Conservation (phyloP, 768 basidiomycete species). For the Auricularia sp. region DNA sequence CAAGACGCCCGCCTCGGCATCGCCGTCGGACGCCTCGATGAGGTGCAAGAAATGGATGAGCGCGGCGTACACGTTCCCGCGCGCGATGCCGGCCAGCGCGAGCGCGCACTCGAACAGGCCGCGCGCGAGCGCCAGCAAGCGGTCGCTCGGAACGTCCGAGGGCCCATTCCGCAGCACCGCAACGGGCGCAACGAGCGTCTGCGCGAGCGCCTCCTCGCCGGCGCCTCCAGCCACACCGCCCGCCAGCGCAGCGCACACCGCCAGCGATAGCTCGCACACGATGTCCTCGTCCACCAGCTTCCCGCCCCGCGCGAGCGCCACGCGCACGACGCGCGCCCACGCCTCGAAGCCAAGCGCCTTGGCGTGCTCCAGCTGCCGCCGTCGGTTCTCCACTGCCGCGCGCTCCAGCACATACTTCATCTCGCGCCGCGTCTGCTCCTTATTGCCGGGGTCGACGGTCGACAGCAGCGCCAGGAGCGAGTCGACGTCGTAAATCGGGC, state of each 20-base stretch:
- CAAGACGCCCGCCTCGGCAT: slow-evolving; percentile 45
- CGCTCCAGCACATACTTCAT: slow-evolving; percentile 69
- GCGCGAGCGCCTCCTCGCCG: slow-evolving; percentile 59
- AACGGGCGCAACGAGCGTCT: slow-evolving; percentile 68
- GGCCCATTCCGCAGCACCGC: slow-evolving; percentile 84
- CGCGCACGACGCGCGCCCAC: slow-evolving; percentile 79
- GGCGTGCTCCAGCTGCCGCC: slow-evolving; percentile 67
- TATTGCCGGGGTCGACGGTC: background rate
- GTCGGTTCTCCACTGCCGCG: slow-evolving; percentile 80
- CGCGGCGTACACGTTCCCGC: slow-evolving; percentile 90
- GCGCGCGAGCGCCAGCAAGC: slow-evolving; percentile 63
- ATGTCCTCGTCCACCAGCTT: no score
- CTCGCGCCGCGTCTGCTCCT: slow-evolving; percentile 57
- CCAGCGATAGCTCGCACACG: no score
- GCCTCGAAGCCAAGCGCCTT: slow-evolving; percentile 62
- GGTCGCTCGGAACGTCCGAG: slow-evolving; percentile 70
- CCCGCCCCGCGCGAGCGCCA: slow-evolving; percentile 44
- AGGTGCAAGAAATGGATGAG: slow-evolving; percentile 85
- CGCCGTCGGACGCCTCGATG: slow-evolving; percentile 21
- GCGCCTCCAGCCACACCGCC: background rate
- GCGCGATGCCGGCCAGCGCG: slow-evolving; percentile 73
- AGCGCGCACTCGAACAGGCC: slow-evolving; percentile 64
- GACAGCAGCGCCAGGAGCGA: slow-evolving; percentile 59
- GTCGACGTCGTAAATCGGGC: slow-evolving; percentile 70
- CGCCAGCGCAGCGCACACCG: no score